phyloP scores from a whole-genome alignment of 1,284 basidiomycete species.

The Pyrrhoderma noxium region DNA sequence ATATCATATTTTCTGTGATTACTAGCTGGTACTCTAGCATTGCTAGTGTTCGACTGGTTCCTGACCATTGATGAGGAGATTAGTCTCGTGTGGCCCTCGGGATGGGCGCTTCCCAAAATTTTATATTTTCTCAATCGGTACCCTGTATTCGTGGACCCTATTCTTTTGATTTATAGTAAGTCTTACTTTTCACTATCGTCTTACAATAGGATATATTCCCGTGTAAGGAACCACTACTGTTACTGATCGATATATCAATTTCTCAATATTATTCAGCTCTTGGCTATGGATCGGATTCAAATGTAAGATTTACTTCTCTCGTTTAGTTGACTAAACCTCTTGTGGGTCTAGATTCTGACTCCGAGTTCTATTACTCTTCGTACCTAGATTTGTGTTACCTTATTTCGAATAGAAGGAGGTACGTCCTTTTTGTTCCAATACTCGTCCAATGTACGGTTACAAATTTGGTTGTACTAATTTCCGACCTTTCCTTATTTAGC shows the following conservation, averaged over 20 bases:
- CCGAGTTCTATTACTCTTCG: not conserved
- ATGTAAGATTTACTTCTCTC: not conserved
- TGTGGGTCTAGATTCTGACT: not conserved
- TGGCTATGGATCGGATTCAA: not conserved
- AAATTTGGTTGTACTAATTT: too few species aligned
- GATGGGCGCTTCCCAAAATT: constrained; percentile 7
- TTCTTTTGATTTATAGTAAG: constrained; percentile 10
- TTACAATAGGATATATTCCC: not conserved
- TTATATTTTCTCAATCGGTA: constrained; percentile 14
- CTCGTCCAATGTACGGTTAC: too few species aligned
- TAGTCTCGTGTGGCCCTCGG: constrained; percentile 13
- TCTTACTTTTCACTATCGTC: not conserved
- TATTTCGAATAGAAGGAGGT: constrained; percentile 12
- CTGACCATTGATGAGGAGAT: constrained; percentile 15
- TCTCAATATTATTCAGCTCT: too few species aligned
- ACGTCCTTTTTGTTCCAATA: not conserved
- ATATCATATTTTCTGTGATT: too few species aligned
- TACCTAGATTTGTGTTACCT: constrained; percentile 7
- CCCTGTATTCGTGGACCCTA: constrained; percentile 7
- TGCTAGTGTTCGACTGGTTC: constrained; percentile 11
- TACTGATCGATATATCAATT: too few species aligned
- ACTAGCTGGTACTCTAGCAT: not conserved
- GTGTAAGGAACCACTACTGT: too few species aligned
- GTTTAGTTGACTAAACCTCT: too few species aligned
- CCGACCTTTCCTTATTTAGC: too few species aligned